phyloP scores from a whole-genome alignment of 1,139 yeast species.

The Geotrichum restrictum region DNA sequence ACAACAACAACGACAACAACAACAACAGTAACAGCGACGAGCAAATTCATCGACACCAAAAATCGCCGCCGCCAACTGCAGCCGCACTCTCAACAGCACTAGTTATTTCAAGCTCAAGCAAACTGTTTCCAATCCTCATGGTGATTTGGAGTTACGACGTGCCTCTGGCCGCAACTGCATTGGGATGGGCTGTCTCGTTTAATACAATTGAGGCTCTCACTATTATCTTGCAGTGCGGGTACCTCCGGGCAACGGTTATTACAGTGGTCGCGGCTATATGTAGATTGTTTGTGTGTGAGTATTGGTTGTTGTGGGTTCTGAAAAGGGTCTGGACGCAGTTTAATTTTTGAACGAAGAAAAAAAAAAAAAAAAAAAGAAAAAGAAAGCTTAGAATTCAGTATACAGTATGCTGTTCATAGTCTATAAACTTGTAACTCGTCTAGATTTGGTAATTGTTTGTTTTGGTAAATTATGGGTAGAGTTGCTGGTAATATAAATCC shows the following conservation, averaged over 20 bases:
- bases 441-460: no score
- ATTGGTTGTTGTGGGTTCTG: slow-evolving; percentile 6
- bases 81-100: slow-evolving; percentile 59
- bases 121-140: slow-evolving; percentile 87
- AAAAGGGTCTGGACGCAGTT: slow-evolving; percentile 9
- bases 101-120: slow-evolving; percentile 70
- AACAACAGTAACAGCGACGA: no score
- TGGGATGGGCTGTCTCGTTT: slow-evolving; percentile 58
- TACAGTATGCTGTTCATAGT: no score
- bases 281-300: slow-evolving; percentile 26
- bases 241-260: slow-evolving; percentile 38
- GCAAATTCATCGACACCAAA: no score
- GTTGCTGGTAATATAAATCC: no score
- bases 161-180: slow-evolving; percentile 57
- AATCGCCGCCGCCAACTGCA: no score
- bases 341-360: not conserved
- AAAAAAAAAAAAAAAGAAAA: no score
- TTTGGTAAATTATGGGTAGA: no score
- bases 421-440: no score
- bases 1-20: no score
- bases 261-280: slow-evolving; percentile 30
- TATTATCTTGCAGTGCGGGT: slow-evolving; percentile 49
- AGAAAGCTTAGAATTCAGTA: no score
- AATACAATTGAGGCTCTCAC: slow-evolving; percentile 64
- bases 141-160: slow-evolving; percentile 95